Evolutionary conservation across 2,329 filamentous ascomycete genomes (phyloP), one percentile per base, ranked within the genome.

Genomic region (Blastomyces emzantsi): DNA sequence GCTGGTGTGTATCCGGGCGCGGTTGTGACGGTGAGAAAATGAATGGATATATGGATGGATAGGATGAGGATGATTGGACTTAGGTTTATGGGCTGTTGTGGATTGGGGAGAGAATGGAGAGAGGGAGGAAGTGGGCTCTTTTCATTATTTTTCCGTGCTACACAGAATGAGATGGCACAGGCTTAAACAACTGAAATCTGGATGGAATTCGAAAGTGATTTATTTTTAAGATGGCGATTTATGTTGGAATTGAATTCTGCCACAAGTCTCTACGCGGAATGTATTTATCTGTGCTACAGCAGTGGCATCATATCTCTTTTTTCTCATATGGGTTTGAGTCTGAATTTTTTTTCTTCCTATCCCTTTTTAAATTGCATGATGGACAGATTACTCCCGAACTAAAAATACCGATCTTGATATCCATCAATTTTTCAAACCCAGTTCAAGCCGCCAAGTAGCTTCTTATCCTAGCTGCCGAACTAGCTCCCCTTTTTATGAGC

Each of bases 1-100:
- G 62, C 69, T 63, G 69, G 67, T n/a, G 70, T 70, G 36, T 78
- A 76, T 64, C 71, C 72, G 22, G 70, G 67, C 36, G 73, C 73
- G 8, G 68, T 67, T 57, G 69, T 76, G 43, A 71, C 68, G 2
- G 69, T 72, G 61, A 70, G 70, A 45, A 74, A 73, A 66, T 78
- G 66, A 72, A 8, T 28, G 28, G 6, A 9, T 30, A 3, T n/a
- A 61, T 61, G 36, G 28, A 56, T 33, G 47, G 56, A 45, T 43
- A 11, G 15, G 15, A 4, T 17, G 39, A 47, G 41, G 33, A 43
- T 30, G 57, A 47, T 45, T 58, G 19, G 8, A 17, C 52, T n/a
- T 36, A 19, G n/a, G 5, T 13, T 9, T 11, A 55, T 36, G 11
- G 7, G 11, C 19, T 36, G 52, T 33, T 36, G 52, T 55, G 52